Evolutionary conservation across 345 rosid genomes (phyloP).

Genomic region (Rhizophora mangle): DNA sequence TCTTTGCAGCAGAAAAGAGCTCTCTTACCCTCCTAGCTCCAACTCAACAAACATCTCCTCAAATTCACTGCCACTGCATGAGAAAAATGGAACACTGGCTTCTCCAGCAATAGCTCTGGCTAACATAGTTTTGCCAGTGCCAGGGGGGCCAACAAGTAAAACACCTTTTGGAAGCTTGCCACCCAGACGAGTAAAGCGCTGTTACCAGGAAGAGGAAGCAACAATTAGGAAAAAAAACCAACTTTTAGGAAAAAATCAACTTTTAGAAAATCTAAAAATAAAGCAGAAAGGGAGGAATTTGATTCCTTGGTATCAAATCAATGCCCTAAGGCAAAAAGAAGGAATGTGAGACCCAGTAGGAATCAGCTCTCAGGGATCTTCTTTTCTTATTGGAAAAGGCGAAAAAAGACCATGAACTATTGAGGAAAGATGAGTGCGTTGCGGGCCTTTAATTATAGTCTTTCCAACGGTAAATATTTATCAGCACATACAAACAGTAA

Average conservation of each 20-base stretch:
- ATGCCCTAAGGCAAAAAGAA: too few relatives aligned
- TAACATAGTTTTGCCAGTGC: conserved; percentile 96
- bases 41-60: conserved; percentile 99
- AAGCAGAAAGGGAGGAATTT: not conserved
- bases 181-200: conserved; percentile 97
- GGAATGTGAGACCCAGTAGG: too few relatives aligned
- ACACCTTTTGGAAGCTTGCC: conserved; percentile 99
- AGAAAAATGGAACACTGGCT: conserved; percentile 98
- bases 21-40: conserved; percentile 98
- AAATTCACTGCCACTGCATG: conserved; percentile 98
- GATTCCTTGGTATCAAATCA: too few relatives aligned
- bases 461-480: too few relatives aligned
- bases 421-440: not conserved
- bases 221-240: not conserved
- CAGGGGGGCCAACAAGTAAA: conserved; percentile 95
- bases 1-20: conserved; percentile 99
- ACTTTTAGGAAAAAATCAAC: not conserved
- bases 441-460: too few relatives aligned
- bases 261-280: not conserved
- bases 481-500: not conserved
- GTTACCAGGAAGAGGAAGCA: conserved; percentile 22
- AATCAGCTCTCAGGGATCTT: too few relatives aligned
- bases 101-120: conserved; percentile 99
- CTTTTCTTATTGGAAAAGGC: too few relatives aligned
- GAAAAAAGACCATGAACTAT: not conserved